Evolutionary conservation across 495 filamentous ascomycete species (phyloP).

Genomic region (Rhypophila decipiens): DNA sequence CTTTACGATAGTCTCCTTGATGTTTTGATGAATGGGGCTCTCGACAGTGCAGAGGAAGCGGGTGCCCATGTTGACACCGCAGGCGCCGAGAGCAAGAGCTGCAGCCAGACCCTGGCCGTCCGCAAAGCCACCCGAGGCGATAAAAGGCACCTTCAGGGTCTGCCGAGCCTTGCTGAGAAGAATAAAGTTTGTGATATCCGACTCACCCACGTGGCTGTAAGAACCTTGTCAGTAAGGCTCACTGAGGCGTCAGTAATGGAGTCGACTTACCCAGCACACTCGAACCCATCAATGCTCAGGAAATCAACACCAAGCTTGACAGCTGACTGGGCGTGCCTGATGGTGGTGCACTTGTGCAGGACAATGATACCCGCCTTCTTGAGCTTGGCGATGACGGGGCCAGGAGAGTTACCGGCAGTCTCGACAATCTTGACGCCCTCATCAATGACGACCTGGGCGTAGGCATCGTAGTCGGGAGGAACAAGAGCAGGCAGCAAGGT

Average conservation of each 20-base stretch:
- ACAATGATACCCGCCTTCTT: conserved; percentile 74
- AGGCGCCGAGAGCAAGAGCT: conserved; percentile 83
- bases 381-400: conserved; percentile 81
- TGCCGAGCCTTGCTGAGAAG: conserved; percentile 82
- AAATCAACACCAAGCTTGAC: conserved; percentile 96
- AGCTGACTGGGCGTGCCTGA: conserved; percentile 85
- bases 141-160: conserved; percentile 80
- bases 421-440: conserved; percentile 93
- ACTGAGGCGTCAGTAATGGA: neutral
- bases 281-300: conserved; percentile 92
- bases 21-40: conserved; percentile 83
- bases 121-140: conserved; percentile 91
- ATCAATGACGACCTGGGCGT: conserved; percentile 87
- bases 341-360: conserved; percentile 96
- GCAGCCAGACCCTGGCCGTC: conserved; percentile 93
- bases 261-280: conserved; percentile 77
- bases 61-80: conserved; percentile 96
- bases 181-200: conserved; percentile 97
- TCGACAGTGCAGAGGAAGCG: conserved; percentile 92
- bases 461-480: conserved; percentile 86
- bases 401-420: conserved; percentile 92
- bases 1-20: conserved; percentile 87
- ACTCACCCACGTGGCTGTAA: conserved; percentile 69
- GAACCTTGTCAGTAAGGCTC: neutral
- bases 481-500: conserved; percentile 87